A percentile compares a stretch with the other conserved stretches of the same genome.
phyloP scores from a whole-genome alignment of 2,329 filamentous ascomycete genomes.

The Aspergillus flavus region DNA sequence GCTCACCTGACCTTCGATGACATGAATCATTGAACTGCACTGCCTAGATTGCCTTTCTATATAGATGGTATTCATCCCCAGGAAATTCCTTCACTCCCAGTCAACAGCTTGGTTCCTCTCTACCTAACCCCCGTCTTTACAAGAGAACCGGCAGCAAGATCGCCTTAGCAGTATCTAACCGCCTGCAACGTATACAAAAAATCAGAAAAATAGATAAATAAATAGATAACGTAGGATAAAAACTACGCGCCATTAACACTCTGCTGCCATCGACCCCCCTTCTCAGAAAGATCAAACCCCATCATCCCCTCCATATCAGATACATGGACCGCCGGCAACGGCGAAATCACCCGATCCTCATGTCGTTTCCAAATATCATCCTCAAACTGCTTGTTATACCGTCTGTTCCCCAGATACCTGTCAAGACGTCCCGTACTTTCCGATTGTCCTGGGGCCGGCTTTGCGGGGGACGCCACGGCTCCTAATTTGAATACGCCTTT shows the following conservation, averaged over 20 bases:
- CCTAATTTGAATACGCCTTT: constrained; percentile 14
- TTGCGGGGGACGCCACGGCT: constrained; percentile 1
- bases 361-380: constrained; percentile 37
- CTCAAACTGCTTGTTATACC: constrained; percentile 24
- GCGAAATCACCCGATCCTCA: constrained; percentile 18
- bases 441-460: constrained; percentile 7
- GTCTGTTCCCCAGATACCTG: constrained; percentile 28
- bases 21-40: too few relatives aligned
- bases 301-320: constrained; percentile 11
- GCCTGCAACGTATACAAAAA: background rate
- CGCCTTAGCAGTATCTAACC: too few relatives aligned
- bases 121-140: background rate
- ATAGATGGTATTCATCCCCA: too few relatives aligned
- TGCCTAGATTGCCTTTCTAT: too few relatives aligned
- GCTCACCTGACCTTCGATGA: too few relatives aligned
- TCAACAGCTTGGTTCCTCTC: background rate
- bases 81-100: background rate
- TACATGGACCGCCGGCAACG: constrained; percentile 15
- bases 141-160: background rate
- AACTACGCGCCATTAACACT: background rate
- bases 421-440: constrained; percentile 29
- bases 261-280: constrained; percentile 4
- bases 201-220: background rate
- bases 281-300: constrained; percentile 13
- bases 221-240: background rate